These are phyloP conservation scores for Wakefieldia striispora DNA, from an alignment of 768 basidiomycete species.

Conservation along the genomic window DNA sequence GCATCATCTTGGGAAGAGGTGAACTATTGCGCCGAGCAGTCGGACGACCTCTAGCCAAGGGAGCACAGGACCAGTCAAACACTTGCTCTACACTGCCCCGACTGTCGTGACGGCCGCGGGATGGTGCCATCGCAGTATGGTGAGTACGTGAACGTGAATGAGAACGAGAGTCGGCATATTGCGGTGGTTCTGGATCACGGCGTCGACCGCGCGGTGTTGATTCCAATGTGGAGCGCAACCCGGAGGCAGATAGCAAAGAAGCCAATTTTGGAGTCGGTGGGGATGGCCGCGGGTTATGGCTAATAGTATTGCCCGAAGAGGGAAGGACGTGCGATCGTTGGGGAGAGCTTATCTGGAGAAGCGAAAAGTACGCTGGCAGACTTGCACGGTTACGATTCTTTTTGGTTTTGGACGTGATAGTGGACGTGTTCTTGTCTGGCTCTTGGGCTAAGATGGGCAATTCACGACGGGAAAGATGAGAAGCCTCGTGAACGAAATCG, in stretches of 20 bases:
- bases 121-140: slow-evolving; percentile 12
- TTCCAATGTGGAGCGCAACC: slow-evolving; percentile 37
- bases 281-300: slow-evolving; percentile 41
- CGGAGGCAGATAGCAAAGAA: slow-evolving; percentile 32
- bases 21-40: slow-evolving; percentile 54
- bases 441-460: slow-evolving; percentile 29
- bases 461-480: slow-evolving; percentile 29
- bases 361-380: slow-evolving; percentile 73
- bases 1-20: slow-evolving; percentile 49
- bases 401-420: slow-evolving; percentile 41
- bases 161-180: slow-evolving; percentile 37
- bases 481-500: slow-evolving; percentile 37
- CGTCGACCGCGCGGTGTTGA: slow-evolving; percentile 55
- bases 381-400: slow-evolving; percentile 65
- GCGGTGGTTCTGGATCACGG: slow-evolving; percentile 37
- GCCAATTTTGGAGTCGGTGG: slow-evolving; percentile 60
- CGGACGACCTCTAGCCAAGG: slow-evolving; percentile 45
- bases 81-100: slow-evolving; percentile 43
- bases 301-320: slow-evolving; percentile 46
- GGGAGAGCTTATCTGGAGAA: slow-evolving; percentile 53
- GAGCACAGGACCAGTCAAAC: slow-evolving; percentile 46
- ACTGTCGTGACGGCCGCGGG: slow-evolving; percentile 20
- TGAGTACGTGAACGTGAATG: slow-evolving; percentile 41
- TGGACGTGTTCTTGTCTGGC: slow-evolving; percentile 24
- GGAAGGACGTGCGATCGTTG: slow-evolving; percentile 38